Evolutionary conservation across 495 filamentous ascomycete species (phyloP).

Genomic region (Trichocladium antarcticum): DNA sequence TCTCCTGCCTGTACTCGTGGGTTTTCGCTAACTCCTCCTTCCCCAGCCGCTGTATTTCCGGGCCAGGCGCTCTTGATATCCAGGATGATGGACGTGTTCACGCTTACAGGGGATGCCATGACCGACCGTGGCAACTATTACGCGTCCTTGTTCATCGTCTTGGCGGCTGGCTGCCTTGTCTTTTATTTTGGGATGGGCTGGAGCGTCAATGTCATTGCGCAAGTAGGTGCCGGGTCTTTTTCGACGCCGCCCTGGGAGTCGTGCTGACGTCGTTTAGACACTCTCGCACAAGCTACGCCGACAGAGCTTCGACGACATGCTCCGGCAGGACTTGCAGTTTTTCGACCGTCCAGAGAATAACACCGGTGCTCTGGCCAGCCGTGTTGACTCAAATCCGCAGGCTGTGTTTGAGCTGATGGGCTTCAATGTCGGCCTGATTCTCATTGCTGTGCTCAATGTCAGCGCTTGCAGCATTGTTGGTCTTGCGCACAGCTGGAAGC

Average conservation of each 20-base stretch:
- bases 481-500: slow-evolving; percentile 74
- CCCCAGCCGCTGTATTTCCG: slow-evolving; percentile 21
- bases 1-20: not conserved
- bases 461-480: slow-evolving; percentile 54
- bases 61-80: slow-evolving; percentile 29
- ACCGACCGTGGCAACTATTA: slow-evolving; percentile 38
- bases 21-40: not conserved
- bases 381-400: slow-evolving; percentile 40
- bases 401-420: slow-evolving; percentile 80
- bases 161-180: slow-evolving; percentile 32
- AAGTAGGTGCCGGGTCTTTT: slow-evolving; percentile 2
- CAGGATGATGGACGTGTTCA: slow-evolving; percentile 27
- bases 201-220: slow-evolving; percentile 31
- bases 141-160: slow-evolving; percentile 45
- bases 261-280: slow-evolving; percentile 18
- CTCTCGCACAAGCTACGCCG: slow-evolving; percentile 66
- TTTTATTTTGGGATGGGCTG: slow-evolving; percentile 37
- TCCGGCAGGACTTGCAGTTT: slow-evolving; percentile 87
- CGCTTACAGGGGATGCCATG: slow-evolving; percentile 17
- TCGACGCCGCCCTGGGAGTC: too few species aligned
- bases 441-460: slow-evolving; percentile 66
- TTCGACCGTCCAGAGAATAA: slow-evolving; percentile 72
- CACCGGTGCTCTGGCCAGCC: slow-evolving; percentile 63
- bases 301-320: slow-evolving; percentile 62
- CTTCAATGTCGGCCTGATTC: slow-evolving; percentile 70